Evolutionary conservation across 2,329 filamentous ascomycete species (phyloP).

Genomic region (Pseudocercospora pini-densiflorae): DNA sequence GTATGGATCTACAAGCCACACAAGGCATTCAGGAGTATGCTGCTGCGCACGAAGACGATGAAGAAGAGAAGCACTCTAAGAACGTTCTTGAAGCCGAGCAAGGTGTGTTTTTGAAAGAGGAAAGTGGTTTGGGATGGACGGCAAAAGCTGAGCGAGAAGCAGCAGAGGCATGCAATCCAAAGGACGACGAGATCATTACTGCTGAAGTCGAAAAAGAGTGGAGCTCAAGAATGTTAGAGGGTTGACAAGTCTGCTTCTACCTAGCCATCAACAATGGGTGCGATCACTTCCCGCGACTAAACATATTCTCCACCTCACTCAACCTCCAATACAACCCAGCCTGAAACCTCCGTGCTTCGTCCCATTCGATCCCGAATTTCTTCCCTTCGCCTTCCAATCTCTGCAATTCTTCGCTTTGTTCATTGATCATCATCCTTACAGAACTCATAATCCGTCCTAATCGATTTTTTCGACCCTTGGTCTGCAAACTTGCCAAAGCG

Average conservation of each 20-base stretch:
- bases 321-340: background rate
- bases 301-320: background rate
- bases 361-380: background rate
- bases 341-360: background rate
- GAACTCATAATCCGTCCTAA: background rate
- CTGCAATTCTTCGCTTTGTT: background rate
- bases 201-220: background rate
- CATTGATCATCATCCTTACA: background rate
- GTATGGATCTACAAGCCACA: slow-evolving; percentile 10
- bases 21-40: background rate
- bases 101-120: background rate
- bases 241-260: background rate
- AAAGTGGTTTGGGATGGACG: background rate
- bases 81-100: background rate
- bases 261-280: too few species aligned
- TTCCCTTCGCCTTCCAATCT: background rate
- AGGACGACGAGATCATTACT: background rate
- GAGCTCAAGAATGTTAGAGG: background rate
- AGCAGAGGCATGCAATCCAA: background rate
- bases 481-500: background rate
- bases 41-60: background rate
- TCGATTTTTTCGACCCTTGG: background rate
- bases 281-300: too few species aligned
- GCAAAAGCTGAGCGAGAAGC: background rate
- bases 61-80: background rate